A percentile compares a stretch with the other conserved stretches of the same genome.
phyloP scores from a whole-genome alignment of 2,329 filamentous ascomycete species.

The Fusarium bulbicola region DNA sequence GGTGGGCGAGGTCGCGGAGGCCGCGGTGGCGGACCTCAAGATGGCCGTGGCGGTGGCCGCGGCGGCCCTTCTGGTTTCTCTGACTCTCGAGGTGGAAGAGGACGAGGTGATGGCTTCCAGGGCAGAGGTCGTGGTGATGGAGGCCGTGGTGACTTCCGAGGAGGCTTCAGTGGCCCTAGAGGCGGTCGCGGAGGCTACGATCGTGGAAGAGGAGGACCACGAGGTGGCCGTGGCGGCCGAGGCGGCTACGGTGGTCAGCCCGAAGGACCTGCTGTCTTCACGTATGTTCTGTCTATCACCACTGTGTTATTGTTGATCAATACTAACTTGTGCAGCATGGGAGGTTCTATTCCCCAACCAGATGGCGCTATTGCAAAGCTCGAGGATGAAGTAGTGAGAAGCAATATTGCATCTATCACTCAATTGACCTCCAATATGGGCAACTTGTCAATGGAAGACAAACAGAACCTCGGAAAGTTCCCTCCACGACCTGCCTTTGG shows the following conservation, averaged over 20 bases:
- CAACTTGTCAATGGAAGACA: slow-evolving; percentile 44
- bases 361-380: slow-evolving; percentile 47
- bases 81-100: slow-evolving; percentile 33
- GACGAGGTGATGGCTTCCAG: slow-evolving; percentile 24
- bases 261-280: slow-evolving; percentile 25
- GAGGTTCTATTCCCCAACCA: slow-evolving; percentile 26
- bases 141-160: slow-evolving; percentile 23
- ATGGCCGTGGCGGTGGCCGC: slow-evolving; percentile 27
- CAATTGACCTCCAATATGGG: slow-evolving; percentile 50
- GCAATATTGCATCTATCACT: slow-evolving; percentile 41
- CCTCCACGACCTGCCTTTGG: slow-evolving; percentile 62
- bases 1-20: slow-evolving; percentile 37
- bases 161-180: slow-evolving; percentile 26
- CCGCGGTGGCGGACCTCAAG: slow-evolving; percentile 23
- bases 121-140: slow-evolving; percentile 9
- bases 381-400: slow-evolving; percentile 52
- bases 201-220: slow-evolving; percentile 33
- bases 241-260: slow-evolving; percentile 1
- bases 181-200: slow-evolving; percentile 33
- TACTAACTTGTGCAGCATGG: slow-evolving; percentile 36
- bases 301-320: neutral
- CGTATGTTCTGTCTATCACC: slow-evolving; percentile 21
- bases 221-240: slow-evolving; percentile 24
- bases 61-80: slow-evolving; percentile 8
- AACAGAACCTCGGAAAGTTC: slow-evolving; percentile 45